Conservation (phyloP, 192 early-diverging fungal species). For the Rhizophlyctis rosea region DNA sequence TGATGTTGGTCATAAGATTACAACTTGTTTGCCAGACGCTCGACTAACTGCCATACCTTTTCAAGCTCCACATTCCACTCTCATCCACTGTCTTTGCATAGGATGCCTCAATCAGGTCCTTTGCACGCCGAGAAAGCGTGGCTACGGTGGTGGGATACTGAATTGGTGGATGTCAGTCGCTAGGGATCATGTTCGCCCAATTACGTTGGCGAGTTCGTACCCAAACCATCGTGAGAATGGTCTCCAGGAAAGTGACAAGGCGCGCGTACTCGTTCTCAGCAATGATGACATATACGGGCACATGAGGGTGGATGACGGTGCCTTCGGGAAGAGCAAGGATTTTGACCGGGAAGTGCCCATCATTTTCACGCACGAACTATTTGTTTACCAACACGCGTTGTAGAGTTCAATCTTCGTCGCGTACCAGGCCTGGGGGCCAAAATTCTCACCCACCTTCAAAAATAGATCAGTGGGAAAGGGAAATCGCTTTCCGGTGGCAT, state of each 20-base stretch:
- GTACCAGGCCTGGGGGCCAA: neutral
- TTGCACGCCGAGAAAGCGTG: slow-evolving; percentile 69
- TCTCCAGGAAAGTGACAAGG: slow-evolving; percentile 82
- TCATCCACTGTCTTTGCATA: slow-evolving; percentile 69
- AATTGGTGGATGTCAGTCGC: too few relatives aligned
- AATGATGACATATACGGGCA: slow-evolving; percentile 78
- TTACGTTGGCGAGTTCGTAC: too few relatives aligned
- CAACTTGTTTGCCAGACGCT: neutral
- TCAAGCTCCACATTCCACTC: slow-evolving; percentile 48
- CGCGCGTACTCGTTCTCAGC: slow-evolving; percentile 67
- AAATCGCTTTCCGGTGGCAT: slow-evolving; percentile 66
- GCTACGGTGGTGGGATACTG: slow-evolving; percentile 85
- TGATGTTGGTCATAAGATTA: too few relatives aligned
- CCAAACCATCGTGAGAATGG: slow-evolving; percentile 79
- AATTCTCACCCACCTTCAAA: slow-evolving; percentile 42
- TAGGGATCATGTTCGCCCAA: too few relatives aligned
- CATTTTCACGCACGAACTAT: slow-evolving; percentile 71
- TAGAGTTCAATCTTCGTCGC: too few relatives aligned
- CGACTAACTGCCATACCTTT: slow-evolving; percentile 28
- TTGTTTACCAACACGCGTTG: too few relatives aligned
- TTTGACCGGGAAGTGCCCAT: slow-evolving; percentile 83
- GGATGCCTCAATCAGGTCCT: slow-evolving; percentile 53
- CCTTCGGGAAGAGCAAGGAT: slow-evolving; percentile 80
- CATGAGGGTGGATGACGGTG: slow-evolving; percentile 74
- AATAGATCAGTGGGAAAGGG: slow-evolving; percentile 81